phyloP scores from a whole-genome alignment of 768 basidiomycete species.

The Trametes cubensis region DNA sequence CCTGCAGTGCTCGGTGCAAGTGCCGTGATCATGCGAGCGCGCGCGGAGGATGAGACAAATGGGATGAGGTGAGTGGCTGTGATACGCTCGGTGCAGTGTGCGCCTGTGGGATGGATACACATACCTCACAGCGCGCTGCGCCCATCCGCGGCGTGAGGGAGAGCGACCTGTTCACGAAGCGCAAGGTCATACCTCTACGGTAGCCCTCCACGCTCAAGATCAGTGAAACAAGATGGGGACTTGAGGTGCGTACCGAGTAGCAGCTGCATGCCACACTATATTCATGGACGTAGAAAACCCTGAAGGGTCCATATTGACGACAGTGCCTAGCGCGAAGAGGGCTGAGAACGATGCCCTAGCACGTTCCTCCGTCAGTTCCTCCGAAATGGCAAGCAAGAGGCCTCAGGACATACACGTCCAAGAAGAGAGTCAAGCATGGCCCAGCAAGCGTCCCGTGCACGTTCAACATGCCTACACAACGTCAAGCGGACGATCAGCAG shows the following conservation, averaged over 20 bases:
- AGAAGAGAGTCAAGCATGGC: slow-evolving; percentile 21
- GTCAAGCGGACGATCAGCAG: neutral
- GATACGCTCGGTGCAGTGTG: neutral
- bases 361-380: neutral
- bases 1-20: slow-evolving; percentile 10
- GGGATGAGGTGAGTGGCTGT: neutral
- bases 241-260: slow-evolving; percentile 21
- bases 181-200: slow-evolving; percentile 27
- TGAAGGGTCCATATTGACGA: slow-evolving; percentile 17
- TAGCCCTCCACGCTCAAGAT: neutral
- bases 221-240: neutral
- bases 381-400: neutral
- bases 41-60: neutral
- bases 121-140: slow-evolving; percentile 29
- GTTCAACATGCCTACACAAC: slow-evolving; percentile 31
- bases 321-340: slow-evolving; percentile 24
- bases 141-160: slow-evolving; percentile 20
- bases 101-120: neutral
- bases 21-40: neutral
- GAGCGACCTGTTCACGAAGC: slow-evolving; percentile 27
- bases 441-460: slow-evolving; percentile 30
- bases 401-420: slow-evolving; percentile 28
- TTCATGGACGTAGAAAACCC: slow-evolving; percentile 30
- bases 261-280: slow-evolving; percentile 27
- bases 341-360: slow-evolving; percentile 27